phyloP scores from a whole-genome alignment of 2,329 filamentous ascomycete genomes.

The Alternaria sp. region DNA sequence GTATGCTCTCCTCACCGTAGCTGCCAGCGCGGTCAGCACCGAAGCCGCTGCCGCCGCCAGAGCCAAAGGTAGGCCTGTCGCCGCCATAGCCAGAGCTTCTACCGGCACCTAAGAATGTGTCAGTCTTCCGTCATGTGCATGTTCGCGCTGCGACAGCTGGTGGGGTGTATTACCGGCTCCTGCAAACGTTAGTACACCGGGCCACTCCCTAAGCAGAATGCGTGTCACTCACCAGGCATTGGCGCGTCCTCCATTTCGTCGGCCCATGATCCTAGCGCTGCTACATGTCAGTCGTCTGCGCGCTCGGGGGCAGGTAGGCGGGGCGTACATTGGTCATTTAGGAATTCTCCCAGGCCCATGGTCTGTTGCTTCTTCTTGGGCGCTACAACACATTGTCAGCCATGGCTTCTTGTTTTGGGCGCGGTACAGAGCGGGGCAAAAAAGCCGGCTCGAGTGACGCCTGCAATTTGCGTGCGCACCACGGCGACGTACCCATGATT shows the following conservation, averaged over 20 bases:
- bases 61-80: constrained; percentile 57
- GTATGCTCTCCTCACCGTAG: constrained; percentile 41
- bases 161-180: constrained; percentile 38
- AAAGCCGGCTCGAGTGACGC: constrained; percentile 29
- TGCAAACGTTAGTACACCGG: constrained; percentile 30
- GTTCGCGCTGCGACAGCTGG: neutral
- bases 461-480: constrained; percentile 36
- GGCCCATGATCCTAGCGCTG: constrained; percentile 90
- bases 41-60: constrained; percentile 46
- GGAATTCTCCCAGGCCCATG: constrained; percentile 96
- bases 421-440: constrained; percentile 34
- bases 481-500: constrained; percentile 63
- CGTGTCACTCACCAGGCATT: constrained; percentile 68
- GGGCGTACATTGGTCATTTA: constrained; percentile 83
- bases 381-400: constrained; percentile 66
- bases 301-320: constrained; percentile 20
- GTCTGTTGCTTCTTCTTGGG: constrained; percentile 94
- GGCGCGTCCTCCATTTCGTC: constrained; percentile 94
- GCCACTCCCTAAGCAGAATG: constrained; percentile 20
- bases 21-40: constrained; percentile 46
- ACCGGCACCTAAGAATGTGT: constrained; percentile 43
- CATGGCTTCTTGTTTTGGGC: constrained; percentile 17
- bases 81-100: constrained; percentile 55
- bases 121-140: constrained; percentile 16
- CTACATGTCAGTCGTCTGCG: constrained; percentile 34